Percentiles rank a stretch among this genome's conserved stretches.
Conservation (phyloP, 1,284 basidiomycete species). For the Sphaerobolus stellatus region DNA sequence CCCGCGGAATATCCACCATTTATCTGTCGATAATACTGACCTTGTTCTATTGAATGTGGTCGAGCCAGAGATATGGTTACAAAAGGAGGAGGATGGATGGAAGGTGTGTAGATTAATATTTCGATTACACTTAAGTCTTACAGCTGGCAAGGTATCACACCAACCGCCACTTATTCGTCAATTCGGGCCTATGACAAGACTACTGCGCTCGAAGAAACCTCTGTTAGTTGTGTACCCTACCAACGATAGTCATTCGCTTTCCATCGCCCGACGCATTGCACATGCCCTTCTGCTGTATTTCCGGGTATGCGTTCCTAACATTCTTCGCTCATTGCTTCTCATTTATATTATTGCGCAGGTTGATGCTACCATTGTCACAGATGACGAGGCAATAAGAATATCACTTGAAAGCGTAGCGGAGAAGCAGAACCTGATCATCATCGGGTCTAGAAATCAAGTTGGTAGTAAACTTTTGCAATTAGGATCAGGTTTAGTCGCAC, state of each 20-base stretch:
- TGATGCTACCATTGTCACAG: constrained; percentile 58
- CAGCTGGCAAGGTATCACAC: background rate
- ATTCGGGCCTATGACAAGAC: constrained; percentile 59
- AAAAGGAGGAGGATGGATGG: constrained; percentile 2
- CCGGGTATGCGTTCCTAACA: background rate
- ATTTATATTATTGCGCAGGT: constrained; percentile 36
- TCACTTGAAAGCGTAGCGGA: constrained; percentile 33
- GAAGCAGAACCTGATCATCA: constrained; percentile 56
- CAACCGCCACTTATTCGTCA: constrained; percentile 27
- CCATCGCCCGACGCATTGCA: constrained; percentile 61
- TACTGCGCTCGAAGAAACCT: constrained; percentile 55
- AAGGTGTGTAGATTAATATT: background rate
- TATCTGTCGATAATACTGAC: constrained; percentile 31
- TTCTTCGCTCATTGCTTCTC: background rate
- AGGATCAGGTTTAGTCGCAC: constrained; percentile 24
- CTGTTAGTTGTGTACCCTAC: constrained; percentile 56
- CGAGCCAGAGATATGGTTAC: constrained; percentile 3
- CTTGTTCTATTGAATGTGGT: constrained; percentile 18
- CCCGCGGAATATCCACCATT: constrained; percentile 35
- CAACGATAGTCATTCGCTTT: constrained; percentile 31
- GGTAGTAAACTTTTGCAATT: constrained; percentile 9
- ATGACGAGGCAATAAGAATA: constrained; percentile 38
- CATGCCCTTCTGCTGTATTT: constrained; percentile 63
- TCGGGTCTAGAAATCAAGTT: constrained; percentile 31
- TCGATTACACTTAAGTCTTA: constrained; percentile 4